Conservation (phyloP, 805 yeast species). For the Metschnikowia aberdeeniae region DNA sequence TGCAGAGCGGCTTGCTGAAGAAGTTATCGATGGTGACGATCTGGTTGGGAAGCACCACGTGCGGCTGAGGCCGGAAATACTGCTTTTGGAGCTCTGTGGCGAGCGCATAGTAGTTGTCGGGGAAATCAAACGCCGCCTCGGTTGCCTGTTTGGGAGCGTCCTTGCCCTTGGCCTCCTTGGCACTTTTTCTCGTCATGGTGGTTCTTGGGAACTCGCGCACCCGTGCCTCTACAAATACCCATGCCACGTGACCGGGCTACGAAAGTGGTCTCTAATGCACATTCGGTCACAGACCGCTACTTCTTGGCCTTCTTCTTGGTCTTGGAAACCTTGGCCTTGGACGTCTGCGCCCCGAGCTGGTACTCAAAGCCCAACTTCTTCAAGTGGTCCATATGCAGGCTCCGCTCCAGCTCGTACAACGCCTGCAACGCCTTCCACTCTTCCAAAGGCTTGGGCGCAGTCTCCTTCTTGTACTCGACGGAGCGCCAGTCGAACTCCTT, state of each 20-base stretch:
- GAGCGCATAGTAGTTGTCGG: constrained; percentile 14
- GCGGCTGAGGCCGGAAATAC: constrained; percentile 21
- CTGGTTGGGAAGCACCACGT: constrained; percentile 30
- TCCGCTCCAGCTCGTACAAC: constrained; percentile 39
- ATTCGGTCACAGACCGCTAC: constrained; percentile 3
- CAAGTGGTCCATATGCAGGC: constrained; percentile 46
- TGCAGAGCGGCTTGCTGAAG: constrained; percentile 33
- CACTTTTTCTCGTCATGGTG: background rate
- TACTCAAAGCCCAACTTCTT: constrained; percentile 25
- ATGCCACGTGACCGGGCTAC: background rate
- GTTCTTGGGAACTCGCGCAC: background rate
- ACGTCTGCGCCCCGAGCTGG: constrained; percentile 11
- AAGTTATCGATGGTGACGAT: constrained; percentile 40
- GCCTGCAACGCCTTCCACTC: constrained; percentile 54
- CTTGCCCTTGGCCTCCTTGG: no score
- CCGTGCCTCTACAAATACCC: no score
- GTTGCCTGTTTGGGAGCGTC: background rate
- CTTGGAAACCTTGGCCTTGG: background rate
- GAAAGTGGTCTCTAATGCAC: background rate
- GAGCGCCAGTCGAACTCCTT: constrained; percentile 15
- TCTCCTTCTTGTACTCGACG: constrained; percentile 39
- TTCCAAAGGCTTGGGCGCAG: constrained; percentile 52
- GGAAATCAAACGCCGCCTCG: constrained; percentile 16
- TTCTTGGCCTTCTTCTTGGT: constrained; percentile 1
- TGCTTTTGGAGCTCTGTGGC: constrained; percentile 2